Base-by-base conservation (phyloP, 1,284 basidiomycete genomes). In the Gymnopus androsaceus region DNA sequence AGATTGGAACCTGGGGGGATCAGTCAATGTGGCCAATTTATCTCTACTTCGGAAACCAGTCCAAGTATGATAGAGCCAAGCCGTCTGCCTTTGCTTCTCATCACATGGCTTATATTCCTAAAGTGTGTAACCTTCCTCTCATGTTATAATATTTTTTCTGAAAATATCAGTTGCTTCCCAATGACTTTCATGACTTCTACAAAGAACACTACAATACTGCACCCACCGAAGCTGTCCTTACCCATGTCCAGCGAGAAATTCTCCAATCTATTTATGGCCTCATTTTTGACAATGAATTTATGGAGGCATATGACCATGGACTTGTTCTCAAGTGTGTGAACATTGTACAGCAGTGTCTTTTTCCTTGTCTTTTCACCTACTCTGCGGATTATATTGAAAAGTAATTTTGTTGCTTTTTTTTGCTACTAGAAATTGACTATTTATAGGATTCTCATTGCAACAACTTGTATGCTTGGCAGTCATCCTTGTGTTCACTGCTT, bases 11-110 rank as follows among this genome's bases (percentile, higher is more conserved):
- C 8, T 77, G 76, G 51, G 73, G 75, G 0, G 55, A 60, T 1
- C 65, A 68, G 2, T 59, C 62, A 3, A 55, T 73, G 0, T 77
- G 75, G 75, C 76, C 74, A 0, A 25, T 73, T 1, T 77, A 77
- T 51, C 33, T 73, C 0, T 71, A 61, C 28, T 68, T 75, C 42
- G 69, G 69, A 2, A 74, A 72, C 30, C 65, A 67, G 27, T 70
- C 70, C 0, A 77, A 77, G 59, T 76, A 73, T 34, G 48, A 47
- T 1, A 63, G 67, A 0, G 57, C 55, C 0, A 58, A 57, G 27
- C 70, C 72, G 0, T 47, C 45, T 0, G 55, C 58, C 0, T 54
- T 59, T 14, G 58, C 69, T 6, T 67, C 64, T 28, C 70, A 78
- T 51, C 74, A 73, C 19, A 25, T 75, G 0, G 67, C 72, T 1